Evolutionary conservation across 2,329 filamentous ascomycete species (phyloP).

Genomic region (Colletotrichum siamense): DNA sequence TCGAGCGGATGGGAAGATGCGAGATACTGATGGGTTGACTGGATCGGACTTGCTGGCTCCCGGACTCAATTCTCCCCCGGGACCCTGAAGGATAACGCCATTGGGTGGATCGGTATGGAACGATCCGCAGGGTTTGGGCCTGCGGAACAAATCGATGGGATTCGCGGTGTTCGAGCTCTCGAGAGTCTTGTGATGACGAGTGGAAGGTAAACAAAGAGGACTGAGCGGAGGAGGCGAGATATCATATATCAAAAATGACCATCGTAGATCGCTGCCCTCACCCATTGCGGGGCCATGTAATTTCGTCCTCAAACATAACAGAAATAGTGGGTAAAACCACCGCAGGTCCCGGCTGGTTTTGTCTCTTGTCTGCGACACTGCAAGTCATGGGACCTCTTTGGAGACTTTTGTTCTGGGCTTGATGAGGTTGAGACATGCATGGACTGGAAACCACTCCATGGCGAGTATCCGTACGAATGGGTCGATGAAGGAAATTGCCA

Average conservation of each 20-base stretch:
- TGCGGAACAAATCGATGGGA: not conserved
- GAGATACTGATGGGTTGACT: constrained; percentile 7
- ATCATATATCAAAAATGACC: constrained; percentile 20
- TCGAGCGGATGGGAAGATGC: not conserved
- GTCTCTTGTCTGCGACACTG: not conserved
- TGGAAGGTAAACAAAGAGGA: constrained; percentile 10
- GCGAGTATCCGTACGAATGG: constrained; percentile 1
- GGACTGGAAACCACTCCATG: not conserved
- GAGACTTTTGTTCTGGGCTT: not conserved
- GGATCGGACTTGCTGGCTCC: constrained; percentile 6
- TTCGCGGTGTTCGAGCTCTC: not conserved
- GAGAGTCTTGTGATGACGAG: not conserved
- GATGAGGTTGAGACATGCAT: constrained; percentile 19
- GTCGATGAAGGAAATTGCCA: constrained; percentile 15
- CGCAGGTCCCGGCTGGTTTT: not conserved
- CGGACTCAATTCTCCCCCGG: not conserved
- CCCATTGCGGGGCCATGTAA: not conserved
- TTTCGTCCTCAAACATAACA: constrained; percentile 8
- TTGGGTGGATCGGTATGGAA: constrained; percentile 1
- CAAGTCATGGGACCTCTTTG: constrained; percentile 3
- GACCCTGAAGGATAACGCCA: constrained; percentile 1
- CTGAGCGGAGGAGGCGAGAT: constrained; percentile 13
- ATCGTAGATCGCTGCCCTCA: constrained; percentile 10
- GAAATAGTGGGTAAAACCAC: constrained; percentile 1
- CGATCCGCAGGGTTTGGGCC: constrained; percentile 13